Percentiles rank a stretch among this genome's conserved stretches.
These are phyloP conservation scores for Globisporangium parvum DNA, from an alignment of 352 stramenopile species.

Conservation along the genomic window DNA sequence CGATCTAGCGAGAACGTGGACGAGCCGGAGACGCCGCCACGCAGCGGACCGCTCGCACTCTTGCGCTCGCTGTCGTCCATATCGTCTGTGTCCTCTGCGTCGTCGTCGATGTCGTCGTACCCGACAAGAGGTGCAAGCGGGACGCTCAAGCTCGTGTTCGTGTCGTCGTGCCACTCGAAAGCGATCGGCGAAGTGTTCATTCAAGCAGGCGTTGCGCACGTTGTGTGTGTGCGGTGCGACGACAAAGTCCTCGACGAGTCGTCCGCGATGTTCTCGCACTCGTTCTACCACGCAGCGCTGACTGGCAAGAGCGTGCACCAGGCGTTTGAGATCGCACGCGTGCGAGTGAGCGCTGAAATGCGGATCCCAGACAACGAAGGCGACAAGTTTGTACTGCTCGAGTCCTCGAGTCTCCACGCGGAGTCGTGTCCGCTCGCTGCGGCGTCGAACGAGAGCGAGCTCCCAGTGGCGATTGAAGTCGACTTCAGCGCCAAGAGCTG, in stretches of 20 bases:
- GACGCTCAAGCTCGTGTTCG: conserved; percentile 74
- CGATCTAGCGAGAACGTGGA: background rate
- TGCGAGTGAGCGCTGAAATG: conserved; percentile 68
- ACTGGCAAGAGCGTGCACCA: conserved; percentile 68
- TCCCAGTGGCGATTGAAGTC: conserved; percentile 40
- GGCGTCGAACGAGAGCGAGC: conserved; percentile 12
- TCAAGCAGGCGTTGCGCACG: conserved; percentile 63
- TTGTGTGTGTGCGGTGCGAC: conserved; percentile 72
- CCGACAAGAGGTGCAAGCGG: conserved; percentile 21
- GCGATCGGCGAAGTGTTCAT: conserved; percentile 81
- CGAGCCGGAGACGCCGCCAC: conserved; percentile 4
- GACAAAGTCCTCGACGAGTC: conserved; percentile 63
- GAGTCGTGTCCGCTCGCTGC: conserved; percentile 36
- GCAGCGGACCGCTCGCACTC: background rate
- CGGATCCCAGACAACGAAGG: conserved; percentile 51
- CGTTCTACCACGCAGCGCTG: conserved; percentile 74
- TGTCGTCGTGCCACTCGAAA: conserved; percentile 73
- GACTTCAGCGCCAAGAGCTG: conserved; percentile 40
- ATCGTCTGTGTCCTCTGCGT: conserved; percentile 10
- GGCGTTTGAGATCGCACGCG: conserved; percentile 67
- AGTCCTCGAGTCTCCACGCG: conserved; percentile 58
- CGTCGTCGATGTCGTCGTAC: conserved; percentile 19
- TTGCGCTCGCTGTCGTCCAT: conserved; percentile 18
- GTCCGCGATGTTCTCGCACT: conserved; percentile 69
- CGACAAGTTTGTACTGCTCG: conserved; percentile 73